Evolutionary conservation across 2,329 filamentous ascomycete genomes (phyloP).

Genomic region (Cladophialophora immunda): DNA sequence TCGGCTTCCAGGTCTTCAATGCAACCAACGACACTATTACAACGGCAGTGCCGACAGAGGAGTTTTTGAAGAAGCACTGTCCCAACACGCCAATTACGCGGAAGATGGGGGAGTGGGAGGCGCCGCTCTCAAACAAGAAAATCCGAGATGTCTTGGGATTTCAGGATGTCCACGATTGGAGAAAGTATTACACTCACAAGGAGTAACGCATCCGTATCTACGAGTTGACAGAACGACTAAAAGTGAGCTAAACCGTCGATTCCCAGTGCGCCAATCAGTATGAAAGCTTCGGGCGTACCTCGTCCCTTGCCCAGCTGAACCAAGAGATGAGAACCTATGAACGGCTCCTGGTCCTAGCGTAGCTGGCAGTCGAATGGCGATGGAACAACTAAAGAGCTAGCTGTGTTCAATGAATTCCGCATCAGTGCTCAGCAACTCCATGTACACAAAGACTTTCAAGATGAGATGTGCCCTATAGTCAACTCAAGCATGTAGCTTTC

Average conservation of each 20-base stretch:
- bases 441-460: background rate
- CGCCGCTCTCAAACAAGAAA: constrained; percentile 69
- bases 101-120: constrained; percentile 67
- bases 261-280: background rate
- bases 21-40: constrained; percentile 71
- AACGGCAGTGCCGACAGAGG: constrained; percentile 58
- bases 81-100: constrained; percentile 62
- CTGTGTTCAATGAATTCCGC: background rate
- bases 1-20: constrained; percentile 72
- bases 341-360: background rate
- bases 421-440: background rate
- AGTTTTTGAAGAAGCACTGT: constrained; percentile 61
- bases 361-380: background rate
- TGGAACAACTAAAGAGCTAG: background rate
- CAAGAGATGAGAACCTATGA: background rate
- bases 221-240: background rate
- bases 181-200: constrained; percentile 50
- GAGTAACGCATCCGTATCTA: constrained; percentile 12
- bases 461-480: background rate
- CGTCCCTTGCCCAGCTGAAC: constrained; percentile 9
- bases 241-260: constrained; percentile 2
- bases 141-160: constrained; percentile 67
- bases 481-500: background rate
- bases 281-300: background rate
- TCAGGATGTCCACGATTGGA: constrained; percentile 67